Evolutionary conservation across 2,329 filamentous ascomycete genomes (phyloP).

Genomic region (Xylaria arbuscula): DNA sequence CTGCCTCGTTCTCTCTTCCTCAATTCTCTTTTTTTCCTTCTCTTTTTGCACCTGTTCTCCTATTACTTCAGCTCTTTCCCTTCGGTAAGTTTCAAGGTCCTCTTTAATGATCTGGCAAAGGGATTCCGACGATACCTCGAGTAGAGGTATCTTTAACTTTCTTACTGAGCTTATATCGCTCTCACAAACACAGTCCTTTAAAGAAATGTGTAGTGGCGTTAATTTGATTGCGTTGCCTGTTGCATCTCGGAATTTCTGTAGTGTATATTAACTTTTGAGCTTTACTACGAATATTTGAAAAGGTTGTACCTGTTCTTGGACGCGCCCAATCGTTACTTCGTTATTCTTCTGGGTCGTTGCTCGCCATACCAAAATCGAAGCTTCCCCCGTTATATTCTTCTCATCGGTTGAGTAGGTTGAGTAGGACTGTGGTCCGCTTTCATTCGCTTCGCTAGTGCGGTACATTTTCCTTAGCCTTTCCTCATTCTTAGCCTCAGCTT

Average conservation of each 20-base stretch:
- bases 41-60: background rate
- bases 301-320: slow-evolving; percentile 6
- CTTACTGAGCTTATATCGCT: background rate
- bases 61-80: background rate
- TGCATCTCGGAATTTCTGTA: slow-evolving; percentile 8
- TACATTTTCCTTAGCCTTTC: background rate
- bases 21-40: background rate
- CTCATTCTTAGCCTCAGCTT: slow-evolving; percentile 15
- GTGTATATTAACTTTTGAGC: background rate
- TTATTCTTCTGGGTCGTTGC: background rate
- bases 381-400: slow-evolving; percentile 15
- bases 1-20: background rate
- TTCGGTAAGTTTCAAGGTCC: slow-evolving; percentile 6
- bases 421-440: slow-evolving; percentile 2
- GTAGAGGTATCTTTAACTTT: background rate
- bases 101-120: background rate
- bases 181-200: slow-evolving; percentile 14
- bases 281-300: background rate
- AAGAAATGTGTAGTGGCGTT: background rate
- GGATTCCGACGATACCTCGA: slow-evolving; percentile 10
- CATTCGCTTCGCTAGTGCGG: slow-evolving; percentile 4
- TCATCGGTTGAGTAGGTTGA: background rate
- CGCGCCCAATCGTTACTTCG: background rate
- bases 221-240: slow-evolving; percentile 3
- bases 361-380: slow-evolving; percentile 22